These are phyloP conservation scores for Hevea brasiliensis DNA, from an alignment of 345 rosid species.

Conservation along the genomic window DNA sequence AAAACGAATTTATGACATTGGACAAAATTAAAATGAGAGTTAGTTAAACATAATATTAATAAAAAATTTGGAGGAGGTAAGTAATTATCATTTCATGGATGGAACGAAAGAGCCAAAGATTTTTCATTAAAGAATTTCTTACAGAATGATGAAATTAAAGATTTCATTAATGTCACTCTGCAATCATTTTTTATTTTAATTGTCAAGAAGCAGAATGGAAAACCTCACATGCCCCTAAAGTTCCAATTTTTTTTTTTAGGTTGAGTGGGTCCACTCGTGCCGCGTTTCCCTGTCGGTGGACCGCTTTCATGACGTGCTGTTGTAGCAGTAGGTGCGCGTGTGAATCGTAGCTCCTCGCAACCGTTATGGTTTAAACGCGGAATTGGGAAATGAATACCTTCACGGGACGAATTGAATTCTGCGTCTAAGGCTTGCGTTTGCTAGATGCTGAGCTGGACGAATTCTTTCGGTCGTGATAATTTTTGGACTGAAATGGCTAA, in stretches of 20 bases:
- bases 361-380: conserved; percentile 26
- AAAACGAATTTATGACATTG: no score
- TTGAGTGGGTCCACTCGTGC: conserved; percentile 12
- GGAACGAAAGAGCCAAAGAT: no score
- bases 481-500: not conserved
- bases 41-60: no score
- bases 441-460: not conserved
- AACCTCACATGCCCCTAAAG: conserved; percentile 3
- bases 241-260: no score
- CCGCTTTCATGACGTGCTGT: conserved; percentile 3
- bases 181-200: not conserved
- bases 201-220: no score
- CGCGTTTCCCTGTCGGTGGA: conserved; percentile 38
- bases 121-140: not conserved
- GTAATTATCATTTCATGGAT: not conserved
- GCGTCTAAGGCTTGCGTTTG: not conserved
- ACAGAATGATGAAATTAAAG: not conserved
- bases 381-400: not conserved
- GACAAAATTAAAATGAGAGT: no score
- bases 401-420: conserved; percentile 1
- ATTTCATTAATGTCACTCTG: not conserved
- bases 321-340: not conserved
- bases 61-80: no score
- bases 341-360: not conserved
- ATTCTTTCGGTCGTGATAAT: not conserved